phyloP scores from a whole-genome alignment of 306 rosid species.

The Ormosia emarginata region DNA sequence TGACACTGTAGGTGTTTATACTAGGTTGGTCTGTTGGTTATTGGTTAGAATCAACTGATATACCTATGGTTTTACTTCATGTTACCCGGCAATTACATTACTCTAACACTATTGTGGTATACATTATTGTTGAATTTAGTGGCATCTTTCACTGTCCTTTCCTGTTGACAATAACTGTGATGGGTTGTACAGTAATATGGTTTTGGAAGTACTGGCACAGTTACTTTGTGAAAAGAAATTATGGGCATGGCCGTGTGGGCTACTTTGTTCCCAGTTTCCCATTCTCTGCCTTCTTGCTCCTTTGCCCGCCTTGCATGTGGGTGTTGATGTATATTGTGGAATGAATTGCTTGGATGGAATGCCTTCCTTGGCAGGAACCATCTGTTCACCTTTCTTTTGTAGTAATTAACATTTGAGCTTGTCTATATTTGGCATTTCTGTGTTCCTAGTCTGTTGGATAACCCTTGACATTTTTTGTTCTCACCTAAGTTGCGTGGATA shows the following conservation, averaged over 20 bases:
- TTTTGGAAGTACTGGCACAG: neutral
- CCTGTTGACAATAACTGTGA: neutral
- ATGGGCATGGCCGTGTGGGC: neutral
- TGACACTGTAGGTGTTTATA: neutral
- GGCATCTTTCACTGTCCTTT: neutral
- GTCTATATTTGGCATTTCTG: neutral
- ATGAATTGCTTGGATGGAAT: neutral
- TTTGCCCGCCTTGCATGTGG: neutral
- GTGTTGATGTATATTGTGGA: neutral
- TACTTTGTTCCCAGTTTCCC: neutral
- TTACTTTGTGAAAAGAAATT: neutral
- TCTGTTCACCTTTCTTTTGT: neutral
- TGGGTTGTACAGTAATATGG: neutral
- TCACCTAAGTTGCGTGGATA: too few species aligned
- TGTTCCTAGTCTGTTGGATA: neutral
- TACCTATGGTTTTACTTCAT: neutral
- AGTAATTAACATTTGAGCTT: neutral
- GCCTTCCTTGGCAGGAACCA: neutral
- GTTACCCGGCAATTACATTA: neutral
- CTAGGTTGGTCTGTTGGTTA: neutral
- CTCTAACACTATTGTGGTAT: neutral
- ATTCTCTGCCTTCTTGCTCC: neutral
- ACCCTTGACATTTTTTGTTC: neutral
- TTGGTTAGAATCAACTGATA: neutral
- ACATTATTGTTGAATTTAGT: conserved; percentile 8